Evolutionary conservation across 495 filamentous ascomycete species (phyloP).

Genomic region (Neurospora tetraspora): DNA sequence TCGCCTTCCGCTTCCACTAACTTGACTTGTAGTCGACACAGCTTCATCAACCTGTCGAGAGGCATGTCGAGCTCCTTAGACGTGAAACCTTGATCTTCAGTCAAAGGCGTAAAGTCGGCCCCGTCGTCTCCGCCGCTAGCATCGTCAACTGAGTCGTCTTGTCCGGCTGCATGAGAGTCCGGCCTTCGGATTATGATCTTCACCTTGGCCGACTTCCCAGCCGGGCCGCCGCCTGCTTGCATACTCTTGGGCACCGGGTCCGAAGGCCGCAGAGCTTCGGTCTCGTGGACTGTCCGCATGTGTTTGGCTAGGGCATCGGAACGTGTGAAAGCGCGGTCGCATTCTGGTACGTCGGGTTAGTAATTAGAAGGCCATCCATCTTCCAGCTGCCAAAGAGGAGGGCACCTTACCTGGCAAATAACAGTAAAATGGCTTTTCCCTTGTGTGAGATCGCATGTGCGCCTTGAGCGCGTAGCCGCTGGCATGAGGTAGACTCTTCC

Average conservation of each 20-base stretch:
- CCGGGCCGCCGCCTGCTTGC: slow-evolving; percentile 40
- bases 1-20: slow-evolving; percentile 70
- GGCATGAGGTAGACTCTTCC: slow-evolving; percentile 84
- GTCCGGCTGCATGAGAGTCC: slow-evolving; percentile 44
- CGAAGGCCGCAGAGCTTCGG: slow-evolving; percentile 79
- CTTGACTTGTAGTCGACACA: slow-evolving; percentile 67
- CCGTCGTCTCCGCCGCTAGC: slow-evolving; percentile 39
- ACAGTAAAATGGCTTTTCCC: slow-evolving; percentile 98
- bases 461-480: slow-evolving; percentile 92
- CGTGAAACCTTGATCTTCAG: slow-evolving; percentile 59
- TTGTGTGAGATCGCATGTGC: slow-evolving; percentile 94
- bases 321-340: slow-evolving; percentile 92
- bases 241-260: slow-evolving; percentile 74
- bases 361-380: not conserved
- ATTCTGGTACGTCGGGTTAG: slow-evolving; percentile 49
- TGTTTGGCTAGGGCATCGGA: slow-evolving; percentile 97
- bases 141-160: slow-evolving; percentile 44
- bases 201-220: slow-evolving; percentile 51
- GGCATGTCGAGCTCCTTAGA: slow-evolving; percentile 59
- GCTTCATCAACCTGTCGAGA: slow-evolving; percentile 56
- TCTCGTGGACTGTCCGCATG: slow-evolving; percentile 98
- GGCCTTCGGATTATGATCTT: slow-evolving; percentile 52
- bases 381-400: not conserved
- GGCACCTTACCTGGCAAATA: slow-evolving; percentile 66
- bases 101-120: slow-evolving; percentile 35